These are phyloP conservation scores for Spinacia oleracea DNA, from an alignment of 179 eudicot genomes.

Conservation along the genomic window DNA sequence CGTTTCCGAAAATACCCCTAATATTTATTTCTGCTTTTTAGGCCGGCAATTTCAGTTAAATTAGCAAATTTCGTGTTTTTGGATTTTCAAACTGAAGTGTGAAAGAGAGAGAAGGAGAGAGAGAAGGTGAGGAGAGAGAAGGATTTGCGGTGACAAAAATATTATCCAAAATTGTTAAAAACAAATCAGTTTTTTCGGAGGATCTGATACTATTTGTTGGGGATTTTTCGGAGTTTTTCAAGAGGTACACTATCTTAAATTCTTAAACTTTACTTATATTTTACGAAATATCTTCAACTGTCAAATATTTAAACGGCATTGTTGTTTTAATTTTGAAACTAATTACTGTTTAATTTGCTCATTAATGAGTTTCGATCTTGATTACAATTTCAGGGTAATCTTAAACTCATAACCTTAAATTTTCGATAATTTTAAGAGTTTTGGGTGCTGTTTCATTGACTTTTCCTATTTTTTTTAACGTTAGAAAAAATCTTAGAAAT, in stretches of 20 bases:
- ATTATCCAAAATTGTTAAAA: background rate
- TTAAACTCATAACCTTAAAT: background rate
- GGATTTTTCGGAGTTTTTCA: conserved; percentile 8
- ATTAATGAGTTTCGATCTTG: conserved; percentile 19
- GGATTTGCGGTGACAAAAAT: conserved; percentile 7
- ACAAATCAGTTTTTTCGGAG: background rate
- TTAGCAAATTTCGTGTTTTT: conserved; percentile 20
- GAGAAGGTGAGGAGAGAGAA: background rate
- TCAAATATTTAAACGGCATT: background rate
- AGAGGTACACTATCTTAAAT: conserved; percentile 16
- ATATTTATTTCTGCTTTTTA: conserved; percentile 1
- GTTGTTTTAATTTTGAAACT: too few relatives aligned
- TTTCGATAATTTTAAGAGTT: background rate
- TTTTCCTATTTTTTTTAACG: conserved; percentile 8
- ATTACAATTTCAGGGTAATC: conserved; percentile 8
- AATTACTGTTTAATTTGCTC: background rate
- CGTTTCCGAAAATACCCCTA: conserved; percentile 23
- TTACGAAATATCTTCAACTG: background rate
- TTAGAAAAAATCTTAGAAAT: background rate
- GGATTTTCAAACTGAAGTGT: conserved; percentile 16
- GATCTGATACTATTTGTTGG: conserved; percentile 17
- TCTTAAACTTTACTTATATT: too few relatives aligned
- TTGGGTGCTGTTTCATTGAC: conserved; percentile 20
- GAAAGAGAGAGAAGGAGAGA: background rate
- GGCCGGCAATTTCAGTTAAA: conserved; percentile 19